Evolutionary conservation across 2,329 filamentous ascomycete species (phyloP).

Genomic region (Alternaria viburni): DNA sequence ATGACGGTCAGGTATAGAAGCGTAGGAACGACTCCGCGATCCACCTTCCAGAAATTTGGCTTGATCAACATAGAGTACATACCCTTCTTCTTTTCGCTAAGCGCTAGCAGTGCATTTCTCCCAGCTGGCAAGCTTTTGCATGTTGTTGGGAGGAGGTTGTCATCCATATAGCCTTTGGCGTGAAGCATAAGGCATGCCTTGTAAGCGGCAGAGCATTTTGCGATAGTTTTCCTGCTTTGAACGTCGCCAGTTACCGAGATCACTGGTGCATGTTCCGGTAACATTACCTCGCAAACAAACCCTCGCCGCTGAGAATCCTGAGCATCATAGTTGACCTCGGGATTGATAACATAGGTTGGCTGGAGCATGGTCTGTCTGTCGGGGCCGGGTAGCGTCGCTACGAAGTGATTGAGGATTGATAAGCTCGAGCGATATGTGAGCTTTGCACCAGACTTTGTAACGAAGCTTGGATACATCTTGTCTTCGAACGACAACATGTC

Average conservation of each 20-base stretch:
- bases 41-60: constrained; percentile 72
- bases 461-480: constrained; percentile 57
- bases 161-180: constrained; percentile 71
- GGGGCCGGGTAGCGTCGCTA: constrained; percentile 66
- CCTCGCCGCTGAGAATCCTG: constrained; percentile 16
- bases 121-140: constrained; percentile 75
- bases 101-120: constrained; percentile 84
- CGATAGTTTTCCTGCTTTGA: constrained; percentile 73
- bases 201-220: constrained; percentile 89
- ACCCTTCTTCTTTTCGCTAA: constrained; percentile 77
- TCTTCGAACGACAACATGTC: constrained; percentile 62
- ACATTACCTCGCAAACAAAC: constrained; percentile 72
- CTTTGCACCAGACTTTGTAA: constrained; percentile 74
- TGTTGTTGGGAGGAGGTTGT: constrained; percentile 75
- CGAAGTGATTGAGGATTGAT: constrained; percentile 74
- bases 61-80: constrained; percentile 81
- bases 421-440: constrained; percentile 79
- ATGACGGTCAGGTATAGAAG: constrained; percentile 69
- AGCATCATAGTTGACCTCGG: constrained; percentile 13
- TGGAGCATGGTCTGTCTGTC: constrained; percentile 57
- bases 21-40: constrained; percentile 54
- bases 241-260: constrained; percentile 68
- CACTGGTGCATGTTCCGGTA: constrained; percentile 78
- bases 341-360: constrained; percentile 65
- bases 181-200: constrained; percentile 76